A percentile compares a stretch with the other conserved stretches of the same genome.
Evolutionary conservation across 306 rosid species (phyloP).

Genomic region (Acacia acuminata): DNA sequence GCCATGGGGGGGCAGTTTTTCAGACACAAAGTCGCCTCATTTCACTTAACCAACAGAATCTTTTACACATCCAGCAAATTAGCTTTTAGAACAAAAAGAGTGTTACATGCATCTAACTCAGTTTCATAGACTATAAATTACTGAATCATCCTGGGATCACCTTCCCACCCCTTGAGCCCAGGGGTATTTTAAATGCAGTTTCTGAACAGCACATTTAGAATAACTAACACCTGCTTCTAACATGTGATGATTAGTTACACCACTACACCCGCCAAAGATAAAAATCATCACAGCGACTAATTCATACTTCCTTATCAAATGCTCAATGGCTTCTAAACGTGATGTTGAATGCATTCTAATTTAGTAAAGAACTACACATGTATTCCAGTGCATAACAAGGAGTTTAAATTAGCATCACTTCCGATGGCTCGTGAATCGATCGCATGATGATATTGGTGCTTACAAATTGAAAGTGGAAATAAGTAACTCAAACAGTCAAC

Average conservation of each 20-base stretch:
- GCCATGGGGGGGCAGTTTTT: too few relatives aligned
- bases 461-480: not conserved
- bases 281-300: not conserved
- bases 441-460: not conserved
- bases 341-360: not conserved
- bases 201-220: not conserved
- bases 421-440: not conserved
- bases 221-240: not conserved
- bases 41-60: not conserved
- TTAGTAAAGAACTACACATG: not conserved
- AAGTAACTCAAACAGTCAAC: not conserved
- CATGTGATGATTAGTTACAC: not conserved
- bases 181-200: not conserved
- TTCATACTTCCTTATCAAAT: not conserved
- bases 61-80: not conserved
- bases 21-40: not conserved
- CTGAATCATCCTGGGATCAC: not conserved
- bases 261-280: not conserved
- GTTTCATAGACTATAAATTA: not conserved
- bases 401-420: not conserved
- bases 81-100: not conserved
- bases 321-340: not conserved
- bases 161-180: not conserved
- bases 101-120: not conserved
- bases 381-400: not conserved